Percentiles rank a stretch among this genome's conserved stretches.
phyloP scores from a whole-genome alignment of 192 early-diverging fungal genomes.

The Chytriomyces sp. region DNA sequence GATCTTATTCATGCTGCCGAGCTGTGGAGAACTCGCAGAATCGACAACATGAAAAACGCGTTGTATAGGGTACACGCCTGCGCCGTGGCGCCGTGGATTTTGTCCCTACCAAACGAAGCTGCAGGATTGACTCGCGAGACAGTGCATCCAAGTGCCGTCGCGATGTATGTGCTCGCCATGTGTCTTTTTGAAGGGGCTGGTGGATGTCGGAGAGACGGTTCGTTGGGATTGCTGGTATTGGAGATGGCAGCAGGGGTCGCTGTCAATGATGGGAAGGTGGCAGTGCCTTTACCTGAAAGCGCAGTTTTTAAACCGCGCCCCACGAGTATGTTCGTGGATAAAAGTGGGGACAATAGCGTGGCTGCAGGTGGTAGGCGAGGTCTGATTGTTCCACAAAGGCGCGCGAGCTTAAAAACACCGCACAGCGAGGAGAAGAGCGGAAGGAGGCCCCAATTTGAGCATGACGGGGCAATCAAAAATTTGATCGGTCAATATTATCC shows the following conservation, averaged over 20 bases:
- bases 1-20: background rate
- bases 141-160: constrained; percentile 16
- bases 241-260: constrained; percentile 29
- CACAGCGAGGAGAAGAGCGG: background rate
- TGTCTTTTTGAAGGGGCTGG: constrained; percentile 17
- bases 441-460: background rate
- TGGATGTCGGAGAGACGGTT: background rate
- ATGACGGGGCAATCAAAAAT: no score
- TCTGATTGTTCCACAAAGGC: background rate
- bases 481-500: background rate
- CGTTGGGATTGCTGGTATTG: constrained; percentile 9
- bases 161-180: constrained; percentile 25
- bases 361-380: background rate
- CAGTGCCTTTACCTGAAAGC: background rate
- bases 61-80: constrained; percentile 12
- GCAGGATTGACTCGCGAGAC: constrained; percentile 1
- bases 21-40: background rate
- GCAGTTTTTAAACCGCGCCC: background rate
- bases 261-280: constrained; percentile 12
- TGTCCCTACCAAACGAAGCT: background rate
- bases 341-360: background rate
- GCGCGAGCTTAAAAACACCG: constrained; percentile 7
- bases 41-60: background rate
- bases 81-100: constrained; percentile 14
- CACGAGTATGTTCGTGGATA: background rate